Conservation (phyloP, 2,329 filamentous ascomycete genomes). For the Coniochaeta sp. region DNA sequence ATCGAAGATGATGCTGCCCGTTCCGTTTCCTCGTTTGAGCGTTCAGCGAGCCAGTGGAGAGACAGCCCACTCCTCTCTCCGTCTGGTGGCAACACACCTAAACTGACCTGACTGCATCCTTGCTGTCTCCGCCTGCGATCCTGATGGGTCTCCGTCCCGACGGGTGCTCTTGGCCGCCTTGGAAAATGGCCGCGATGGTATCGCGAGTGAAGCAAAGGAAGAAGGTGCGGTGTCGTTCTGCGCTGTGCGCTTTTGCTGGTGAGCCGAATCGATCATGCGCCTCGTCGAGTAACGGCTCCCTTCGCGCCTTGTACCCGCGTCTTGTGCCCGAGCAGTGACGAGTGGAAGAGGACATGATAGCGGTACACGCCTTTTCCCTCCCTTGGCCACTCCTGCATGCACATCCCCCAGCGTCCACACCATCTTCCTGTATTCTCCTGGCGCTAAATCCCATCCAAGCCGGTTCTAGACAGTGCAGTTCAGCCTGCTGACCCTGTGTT, state of each 20-base stretch:
- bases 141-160: slow-evolving; percentile 1
- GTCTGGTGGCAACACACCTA: neutral
- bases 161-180: neutral
- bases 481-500: neutral
- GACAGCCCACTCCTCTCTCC: neutral
- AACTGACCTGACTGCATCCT: neutral
- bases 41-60: neutral
- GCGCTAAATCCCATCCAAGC: neutral
- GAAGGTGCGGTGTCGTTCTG: neutral
- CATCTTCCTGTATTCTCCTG: neutral
- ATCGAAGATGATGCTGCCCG: neutral
- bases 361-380: neutral
- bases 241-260: no score
- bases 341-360: neutral
- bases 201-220: neutral
- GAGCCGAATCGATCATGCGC: no score
- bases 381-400: neutral
- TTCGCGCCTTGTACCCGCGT: no score
- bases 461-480: slow-evolving; percentile 1
- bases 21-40: neutral
- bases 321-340: neutral
- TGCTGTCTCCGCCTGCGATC: neutral
- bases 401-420: neutral
- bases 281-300: neutral
- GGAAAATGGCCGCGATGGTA: no score